These are phyloP conservation scores for Angomonas deanei DNA, from an alignment of 208 protist species.

Conservation along the genomic window DNA sequence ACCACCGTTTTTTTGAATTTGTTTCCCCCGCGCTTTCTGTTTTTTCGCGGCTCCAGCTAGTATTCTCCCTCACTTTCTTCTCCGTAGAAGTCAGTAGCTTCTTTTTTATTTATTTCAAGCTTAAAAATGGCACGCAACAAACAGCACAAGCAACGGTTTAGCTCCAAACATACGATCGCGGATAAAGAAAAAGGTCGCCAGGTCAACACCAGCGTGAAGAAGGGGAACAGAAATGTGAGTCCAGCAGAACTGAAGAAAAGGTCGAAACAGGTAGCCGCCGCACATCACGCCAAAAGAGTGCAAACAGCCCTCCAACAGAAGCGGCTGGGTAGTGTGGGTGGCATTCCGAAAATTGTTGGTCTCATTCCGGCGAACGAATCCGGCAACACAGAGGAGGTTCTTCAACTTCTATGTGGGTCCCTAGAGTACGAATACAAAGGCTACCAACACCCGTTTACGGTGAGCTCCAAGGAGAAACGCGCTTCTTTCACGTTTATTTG, in stretches of 20 bases:
- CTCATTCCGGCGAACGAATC: conserved; percentile 82
- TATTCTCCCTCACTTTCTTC: neutral
- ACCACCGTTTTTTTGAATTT: neutral
- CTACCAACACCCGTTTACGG: conserved; percentile 41
- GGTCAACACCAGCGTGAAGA: conserved; percentile 11
- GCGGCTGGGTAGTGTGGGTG: conserved; percentile 39
- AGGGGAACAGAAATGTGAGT: conserved; percentile 33
- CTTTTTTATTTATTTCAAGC: conserved; percentile 1
- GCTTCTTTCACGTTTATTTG: conserved; percentile 69
- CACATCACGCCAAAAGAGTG: conserved; percentile 42
- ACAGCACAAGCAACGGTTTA: conserved; percentile 7
- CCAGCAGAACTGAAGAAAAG: conserved; percentile 46
- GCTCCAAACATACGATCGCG: conserved; percentile 7
- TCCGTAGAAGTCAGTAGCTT: neutral
- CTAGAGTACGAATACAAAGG: conserved; percentile 34
- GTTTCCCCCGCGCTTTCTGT: neutral
- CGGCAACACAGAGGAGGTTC: conserved; percentile 65
- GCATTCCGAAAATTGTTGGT: conserved; percentile 65
- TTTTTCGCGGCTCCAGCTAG: neutral
- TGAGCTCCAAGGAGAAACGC: conserved; percentile 60
- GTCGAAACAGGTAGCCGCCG: conserved; percentile 32
- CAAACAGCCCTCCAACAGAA: conserved; percentile 37
- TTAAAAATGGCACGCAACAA: conserved; percentile 1
- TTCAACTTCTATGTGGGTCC: conserved; percentile 44
- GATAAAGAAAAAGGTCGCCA: conserved; percentile 28